These are phyloP conservation scores for Lasiodiplodia citricola DNA, from an alignment of 2,329 filamentous ascomycete genomes.

Conservation along the genomic window DNA sequence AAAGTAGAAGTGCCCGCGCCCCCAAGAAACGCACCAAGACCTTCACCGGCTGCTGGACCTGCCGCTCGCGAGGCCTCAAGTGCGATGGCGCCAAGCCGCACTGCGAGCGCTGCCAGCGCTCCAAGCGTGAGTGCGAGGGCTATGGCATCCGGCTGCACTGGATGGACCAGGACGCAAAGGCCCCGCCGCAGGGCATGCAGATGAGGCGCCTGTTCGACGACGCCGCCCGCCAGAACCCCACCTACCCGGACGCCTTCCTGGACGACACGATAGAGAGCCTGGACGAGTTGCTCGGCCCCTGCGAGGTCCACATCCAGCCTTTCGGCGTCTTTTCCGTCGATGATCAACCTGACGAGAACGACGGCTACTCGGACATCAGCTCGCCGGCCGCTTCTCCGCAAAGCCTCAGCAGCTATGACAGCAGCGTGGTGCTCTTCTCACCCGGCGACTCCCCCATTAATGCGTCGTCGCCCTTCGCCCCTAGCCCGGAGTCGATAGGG, in stretches of 20 bases:
- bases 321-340: constrained; percentile 20
- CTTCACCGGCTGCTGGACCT: constrained; percentile 49
- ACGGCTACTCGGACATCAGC: not conserved
- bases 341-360: not conserved
- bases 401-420: not conserved
- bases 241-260: constrained; percentile 4
- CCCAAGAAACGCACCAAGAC: constrained; percentile 36
- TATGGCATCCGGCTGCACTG: constrained; percentile 24
- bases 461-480: not conserved
- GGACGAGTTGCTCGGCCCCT: constrained; percentile 3
- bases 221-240: constrained; percentile 14
- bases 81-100: constrained; percentile 47
- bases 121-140: constrained; percentile 18
- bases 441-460: not conserved
- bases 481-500: not conserved
- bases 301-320: not conserved
- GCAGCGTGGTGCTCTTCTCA: constrained; percentile 3
- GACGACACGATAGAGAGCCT: not conserved
- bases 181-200: constrained; percentile 6
- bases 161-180: constrained; percentile 1
- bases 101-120: constrained; percentile 41
- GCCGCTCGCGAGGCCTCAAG: constrained; percentile 47
- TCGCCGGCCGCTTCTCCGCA: not conserved
- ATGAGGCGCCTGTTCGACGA: constrained; percentile 25
- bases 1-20: not conserved